These are phyloP conservation scores for Huntiella savannae DNA, from an alignment of 2,329 filamentous ascomycete species.

Conservation along the genomic window DNA sequence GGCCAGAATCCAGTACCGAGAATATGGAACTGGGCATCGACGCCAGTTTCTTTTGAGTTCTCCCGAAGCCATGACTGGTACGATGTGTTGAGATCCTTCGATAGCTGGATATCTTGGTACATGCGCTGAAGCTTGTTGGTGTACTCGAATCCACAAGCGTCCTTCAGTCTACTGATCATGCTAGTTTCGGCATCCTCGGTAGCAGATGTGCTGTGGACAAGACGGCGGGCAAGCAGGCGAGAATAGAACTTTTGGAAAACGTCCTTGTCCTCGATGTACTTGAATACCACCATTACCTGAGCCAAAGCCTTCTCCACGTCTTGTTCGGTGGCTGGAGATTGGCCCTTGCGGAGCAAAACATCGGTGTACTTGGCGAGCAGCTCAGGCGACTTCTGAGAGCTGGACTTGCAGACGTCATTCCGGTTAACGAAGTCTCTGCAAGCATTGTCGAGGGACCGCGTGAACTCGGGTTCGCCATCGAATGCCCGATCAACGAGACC, in stretches of 20 bases:
- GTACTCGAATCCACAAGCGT: constrained; percentile 96
- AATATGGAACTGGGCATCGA: constrained; percentile 79
- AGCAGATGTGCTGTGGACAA: constrained; percentile 88
- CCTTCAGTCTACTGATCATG: constrained; percentile 99
- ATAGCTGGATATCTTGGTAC: constrained; percentile 99
- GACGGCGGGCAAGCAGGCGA: constrained; percentile 79
- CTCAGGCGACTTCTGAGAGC: constrained; percentile 86
- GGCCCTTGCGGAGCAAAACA: constrained; percentile 77
- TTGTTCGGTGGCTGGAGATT: constrained; percentile 79
- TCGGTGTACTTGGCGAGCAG: constrained; percentile 91
- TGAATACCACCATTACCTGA: constrained; percentile 98
- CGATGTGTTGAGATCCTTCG: constrained; percentile 81
- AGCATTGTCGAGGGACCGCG: constrained; percentile 85
- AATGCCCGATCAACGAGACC: constrained; percentile 83
- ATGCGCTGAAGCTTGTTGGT: constrained; percentile 98
- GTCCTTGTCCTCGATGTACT: constrained; percentile 99
- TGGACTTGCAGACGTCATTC: constrained; percentile 86
- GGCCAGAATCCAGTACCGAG: constrained; percentile 97
- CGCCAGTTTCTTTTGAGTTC: constrained; percentile 36
- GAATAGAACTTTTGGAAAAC: constrained; percentile 99
- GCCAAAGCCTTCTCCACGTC: constrained; percentile 76
- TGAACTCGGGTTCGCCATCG: constrained; percentile 89
- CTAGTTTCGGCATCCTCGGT: constrained; percentile 95
- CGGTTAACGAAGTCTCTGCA: constrained; percentile 97
- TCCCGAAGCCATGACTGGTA: constrained; percentile 60